phyloP scores from a whole-genome alignment of 257 asterid species.

The Nicotiana tabacum region DNA sequence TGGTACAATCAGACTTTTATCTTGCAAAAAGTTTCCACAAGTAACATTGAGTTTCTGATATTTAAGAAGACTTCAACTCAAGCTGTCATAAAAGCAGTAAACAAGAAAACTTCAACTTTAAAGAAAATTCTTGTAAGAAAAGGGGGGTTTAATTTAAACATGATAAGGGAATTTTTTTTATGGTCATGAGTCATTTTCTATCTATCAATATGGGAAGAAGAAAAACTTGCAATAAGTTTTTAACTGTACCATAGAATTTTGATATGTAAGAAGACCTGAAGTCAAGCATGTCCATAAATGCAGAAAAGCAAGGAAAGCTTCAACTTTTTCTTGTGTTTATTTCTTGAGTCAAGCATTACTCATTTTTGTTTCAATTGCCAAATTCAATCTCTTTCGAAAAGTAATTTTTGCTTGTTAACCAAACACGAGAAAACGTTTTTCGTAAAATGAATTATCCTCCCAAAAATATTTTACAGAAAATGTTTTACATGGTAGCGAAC shows the following conservation, averaged over 20 bases:
- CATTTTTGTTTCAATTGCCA: too few species aligned
- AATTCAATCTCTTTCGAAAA: too few species aligned
- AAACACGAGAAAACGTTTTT: not conserved
- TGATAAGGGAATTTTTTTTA: not conserved
- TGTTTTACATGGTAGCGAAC: not conserved
- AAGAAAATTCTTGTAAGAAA: not conserved
- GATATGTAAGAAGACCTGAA: not conserved
- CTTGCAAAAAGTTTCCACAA: not conserved
- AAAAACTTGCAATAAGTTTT: not conserved
- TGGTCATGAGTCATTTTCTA: not conserved
- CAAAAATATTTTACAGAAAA: too few species aligned
- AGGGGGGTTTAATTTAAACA: not conserved
- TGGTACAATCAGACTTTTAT: not conserved
- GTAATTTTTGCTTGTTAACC: too few species aligned
- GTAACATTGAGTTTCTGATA: not conserved
- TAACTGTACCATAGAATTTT: not conserved
- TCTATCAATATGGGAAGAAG: not conserved
- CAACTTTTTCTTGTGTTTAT: too few species aligned
- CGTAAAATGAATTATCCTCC: not conserved
- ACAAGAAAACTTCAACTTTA: not conserved
- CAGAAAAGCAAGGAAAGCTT: conserved; percentile 16
- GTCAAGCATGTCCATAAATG: not conserved
- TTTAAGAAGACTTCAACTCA: not conserved
- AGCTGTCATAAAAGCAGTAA: not conserved
- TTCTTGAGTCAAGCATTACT: too few species aligned